Base-by-base conservation (phyloP, 2,329 filamentous ascomycete genomes). In the Cryoendolithus antarcticus region DNA sequence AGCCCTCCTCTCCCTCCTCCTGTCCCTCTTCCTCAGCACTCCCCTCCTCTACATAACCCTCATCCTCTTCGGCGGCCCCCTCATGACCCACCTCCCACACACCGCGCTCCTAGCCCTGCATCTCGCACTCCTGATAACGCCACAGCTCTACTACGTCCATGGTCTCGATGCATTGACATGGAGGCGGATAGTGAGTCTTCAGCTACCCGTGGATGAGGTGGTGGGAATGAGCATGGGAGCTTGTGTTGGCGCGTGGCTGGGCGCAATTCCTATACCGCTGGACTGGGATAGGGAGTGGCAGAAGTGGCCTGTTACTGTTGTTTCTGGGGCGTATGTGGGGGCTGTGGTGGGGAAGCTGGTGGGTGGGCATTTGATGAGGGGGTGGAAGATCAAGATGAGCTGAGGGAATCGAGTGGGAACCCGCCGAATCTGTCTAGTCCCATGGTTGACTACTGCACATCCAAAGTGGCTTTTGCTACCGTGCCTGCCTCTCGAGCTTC, bases 261-360 rank as follows among this genome's bases (percentile, higher is more conserved):
- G 91, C 3, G 91, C 91, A 6, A 77, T 96, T 38, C 91, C 93
- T 0, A 96, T 98, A 51, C 91, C 91, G 2, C 67, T 98, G 49
- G 91, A 98, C 60, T 96, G 89, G 89, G 91, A 98, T 60, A 78
- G 91, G n/a, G 86, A 93, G 51, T 98, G 91, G 91, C 91, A 98
- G 73, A 84, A 81, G 60, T 98, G 89, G 83, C 91, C 91, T 0
- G 80, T 96, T 35, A 98, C 91, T 0, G 82, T 98, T 43, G 63
- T 96, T 4, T 77, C 75, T 2, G 91, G 91, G 2, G 70, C 82
- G 11, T 96, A 93, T 61, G 62, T 75, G 4, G 91, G 91, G 1
- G 86, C 83, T 60, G 69, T 75, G 1, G 48, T 84, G 9, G 86
- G 86, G 1, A 80, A 82, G 56, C 54, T 75, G 40, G 47, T 77